Percentiles rank a stretch among this genome's conserved stretches.
Evolutionary conservation across 257 asterid species (phyloP).

Genomic region (Rhazya stricta): DNA sequence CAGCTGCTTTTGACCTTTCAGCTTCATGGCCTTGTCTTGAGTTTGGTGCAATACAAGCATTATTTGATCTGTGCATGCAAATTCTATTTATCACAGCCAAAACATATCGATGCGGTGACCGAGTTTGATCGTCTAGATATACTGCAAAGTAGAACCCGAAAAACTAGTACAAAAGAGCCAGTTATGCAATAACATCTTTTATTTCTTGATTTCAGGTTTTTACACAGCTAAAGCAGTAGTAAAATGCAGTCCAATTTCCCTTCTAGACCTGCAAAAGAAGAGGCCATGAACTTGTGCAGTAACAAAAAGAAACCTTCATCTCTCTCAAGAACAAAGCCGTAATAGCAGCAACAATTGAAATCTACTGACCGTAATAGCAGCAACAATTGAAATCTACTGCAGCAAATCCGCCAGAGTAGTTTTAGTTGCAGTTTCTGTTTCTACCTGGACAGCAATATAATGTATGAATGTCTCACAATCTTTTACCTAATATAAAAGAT

Average conservation of each 20-base stretch:
- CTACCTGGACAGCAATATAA: conserved; percentile 39
- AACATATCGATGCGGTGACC: not conserved
- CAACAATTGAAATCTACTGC: conserved; percentile 4
- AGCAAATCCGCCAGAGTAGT: conserved; percentile 52
- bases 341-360: no score
- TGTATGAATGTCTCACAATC: no score
- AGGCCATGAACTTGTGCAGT: not conserved
- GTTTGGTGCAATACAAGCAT: not conserved
- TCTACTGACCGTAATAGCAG: no score
- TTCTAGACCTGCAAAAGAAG: conserved; percentile 6
- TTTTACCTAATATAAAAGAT: no score
- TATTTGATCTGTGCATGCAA: not conserved
- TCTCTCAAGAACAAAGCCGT: no score
- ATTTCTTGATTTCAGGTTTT: not conserved
- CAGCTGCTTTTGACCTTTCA: not conserved
- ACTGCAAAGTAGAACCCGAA: not conserved
- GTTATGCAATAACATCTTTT: not conserved
- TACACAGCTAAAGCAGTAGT: not conserved
- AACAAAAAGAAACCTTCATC: no score
- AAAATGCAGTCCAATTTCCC: not conserved
- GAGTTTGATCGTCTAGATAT: not conserved
- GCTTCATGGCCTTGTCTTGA: not conserved
- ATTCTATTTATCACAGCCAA: not conserved
- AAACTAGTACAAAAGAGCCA: not conserved
- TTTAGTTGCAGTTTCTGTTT: conserved; percentile 25